Evolutionary conservation across 2,329 filamentous ascomycete genomes (phyloP).

Genomic region (Colletotrichum sp.): DNA sequence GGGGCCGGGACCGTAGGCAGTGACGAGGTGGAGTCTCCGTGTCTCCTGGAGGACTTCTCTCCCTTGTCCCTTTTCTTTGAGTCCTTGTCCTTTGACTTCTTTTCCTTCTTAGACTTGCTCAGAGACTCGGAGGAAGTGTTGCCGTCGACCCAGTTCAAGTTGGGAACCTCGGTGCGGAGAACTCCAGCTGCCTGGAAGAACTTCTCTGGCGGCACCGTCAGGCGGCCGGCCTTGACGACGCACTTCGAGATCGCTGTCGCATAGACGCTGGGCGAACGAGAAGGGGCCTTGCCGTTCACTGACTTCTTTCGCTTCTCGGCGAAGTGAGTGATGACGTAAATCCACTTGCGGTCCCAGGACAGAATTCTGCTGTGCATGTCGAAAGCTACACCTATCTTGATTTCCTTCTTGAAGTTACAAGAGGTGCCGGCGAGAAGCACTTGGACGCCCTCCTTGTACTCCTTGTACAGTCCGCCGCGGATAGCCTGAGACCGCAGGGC

Average conservation of each 20-base stretch:
- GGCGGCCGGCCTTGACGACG: constrained; percentile 79
- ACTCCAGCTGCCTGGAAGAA: constrained; percentile 10
- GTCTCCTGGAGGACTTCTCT: background rate
- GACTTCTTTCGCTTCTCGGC: constrained; percentile 35
- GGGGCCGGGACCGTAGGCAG: background rate
- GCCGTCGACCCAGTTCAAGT: background rate
- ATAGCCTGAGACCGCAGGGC: constrained; percentile 7
- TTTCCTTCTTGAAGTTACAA: constrained; percentile 76
- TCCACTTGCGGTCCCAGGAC: constrained; percentile 34
- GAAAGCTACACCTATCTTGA: constrained; percentile 70
- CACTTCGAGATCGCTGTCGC: constrained; percentile 80
- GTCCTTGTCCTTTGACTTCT: background rate
- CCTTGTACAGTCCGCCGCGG: constrained; percentile 41
- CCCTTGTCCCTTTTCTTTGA: background rate
- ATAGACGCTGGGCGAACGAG: constrained; percentile 35
- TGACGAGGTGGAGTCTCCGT: background rate
- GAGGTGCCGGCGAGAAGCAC: constrained; percentile 71
- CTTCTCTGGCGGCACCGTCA: constrained; percentile 75
- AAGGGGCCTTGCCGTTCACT: constrained; percentile 40
- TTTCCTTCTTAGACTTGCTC: background rate
- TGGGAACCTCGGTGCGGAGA: background rate
- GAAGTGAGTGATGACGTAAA: constrained; percentile 33
- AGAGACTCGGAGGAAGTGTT: background rate
- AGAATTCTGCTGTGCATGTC: constrained; percentile 69
- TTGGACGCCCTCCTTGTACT: constrained; percentile 52